Evolutionary conservation across 1,139 yeast genomes (phyloP).

Genomic region (Trichomonascaceae sp.): DNA sequence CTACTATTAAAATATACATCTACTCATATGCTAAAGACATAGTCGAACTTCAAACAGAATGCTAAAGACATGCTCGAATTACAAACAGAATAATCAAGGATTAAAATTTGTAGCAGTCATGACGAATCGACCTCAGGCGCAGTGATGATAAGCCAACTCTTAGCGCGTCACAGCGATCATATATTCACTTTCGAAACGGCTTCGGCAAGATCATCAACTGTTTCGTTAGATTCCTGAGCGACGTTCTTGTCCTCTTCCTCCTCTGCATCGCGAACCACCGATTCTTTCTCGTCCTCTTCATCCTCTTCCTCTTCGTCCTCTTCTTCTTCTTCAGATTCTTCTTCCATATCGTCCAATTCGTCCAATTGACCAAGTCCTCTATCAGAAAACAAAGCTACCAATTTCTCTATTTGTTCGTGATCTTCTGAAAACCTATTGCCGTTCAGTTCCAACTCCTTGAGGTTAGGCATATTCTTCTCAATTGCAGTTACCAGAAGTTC

Average conservation of each 20-base stretch:
- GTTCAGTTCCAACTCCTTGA: constrained; percentile 70
- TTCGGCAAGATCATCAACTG: constrained; percentile 56
- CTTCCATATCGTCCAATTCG: constrained; percentile 92
- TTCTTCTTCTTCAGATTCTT: constrained; percentile 77
- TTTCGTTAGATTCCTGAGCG: constrained; percentile 34
- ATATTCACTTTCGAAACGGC: constrained; percentile 40
- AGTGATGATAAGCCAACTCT: not conserved
- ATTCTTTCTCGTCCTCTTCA: constrained; percentile 53
- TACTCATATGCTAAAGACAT: not conserved
- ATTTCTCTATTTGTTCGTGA: constrained; percentile 47
- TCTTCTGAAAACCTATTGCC: constrained; percentile 91
- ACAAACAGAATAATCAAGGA: not conserved
- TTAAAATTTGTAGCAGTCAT: not conserved
- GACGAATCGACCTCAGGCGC: not conserved
- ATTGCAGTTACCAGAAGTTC: constrained; percentile 49
- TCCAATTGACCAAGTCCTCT: constrained; percentile 80
- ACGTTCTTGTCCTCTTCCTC: constrained; percentile 38
- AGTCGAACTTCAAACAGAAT: not conserved
- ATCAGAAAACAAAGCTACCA: constrained; percentile 58
- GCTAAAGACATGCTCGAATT: not conserved
- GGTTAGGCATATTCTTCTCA: constrained; percentile 50
- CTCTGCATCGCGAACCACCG: constrained; percentile 56
- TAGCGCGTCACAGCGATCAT: not conserved
- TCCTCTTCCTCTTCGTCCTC: constrained; percentile 67
- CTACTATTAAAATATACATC: not conserved